phyloP scores from a whole-genome alignment of 2,329 filamentous ascomycete species.

The Aciculosporium take region DNA sequence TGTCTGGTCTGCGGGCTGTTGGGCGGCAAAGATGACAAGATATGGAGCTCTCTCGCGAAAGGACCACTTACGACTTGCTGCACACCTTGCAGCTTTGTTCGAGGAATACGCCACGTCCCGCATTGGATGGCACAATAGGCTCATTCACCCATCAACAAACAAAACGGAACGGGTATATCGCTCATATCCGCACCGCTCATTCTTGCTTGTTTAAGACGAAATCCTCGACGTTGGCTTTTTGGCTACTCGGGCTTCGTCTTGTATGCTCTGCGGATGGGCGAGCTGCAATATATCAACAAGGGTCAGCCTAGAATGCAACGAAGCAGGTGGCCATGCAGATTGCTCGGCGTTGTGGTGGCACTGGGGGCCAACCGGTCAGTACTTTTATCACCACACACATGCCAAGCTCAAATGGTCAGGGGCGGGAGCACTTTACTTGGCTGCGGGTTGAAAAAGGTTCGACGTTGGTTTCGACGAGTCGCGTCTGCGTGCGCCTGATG shows the following conservation, averaged over 20 bases:
- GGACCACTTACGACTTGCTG: too few species aligned
- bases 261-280: too few species aligned
- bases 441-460: neutral
- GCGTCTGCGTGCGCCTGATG: neutral
- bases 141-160: neutral
- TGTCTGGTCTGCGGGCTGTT: too few species aligned
- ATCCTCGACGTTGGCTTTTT: neutral
- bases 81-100: too few species aligned
- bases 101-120: neutral
- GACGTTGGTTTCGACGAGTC: too few species aligned
- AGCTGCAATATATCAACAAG: neutral
- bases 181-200: too few species aligned
- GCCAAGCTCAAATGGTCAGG: neutral
- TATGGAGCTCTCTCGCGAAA: too few species aligned
- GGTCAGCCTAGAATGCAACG: neutral
- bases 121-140: neutral
- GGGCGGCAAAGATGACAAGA: too few species aligned
- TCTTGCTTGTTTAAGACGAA: too few species aligned
- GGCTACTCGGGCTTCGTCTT: neutral
- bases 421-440: neutral
- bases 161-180: neutral
- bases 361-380: constrained; percentile 1
- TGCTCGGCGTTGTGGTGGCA: neutral
- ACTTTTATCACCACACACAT: neutral
- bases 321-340: neutral